These are phyloP conservation scores for Eucalyptus decipiens DNA, from an alignment of 345 rosid species.

Conservation along the genomic window DNA sequence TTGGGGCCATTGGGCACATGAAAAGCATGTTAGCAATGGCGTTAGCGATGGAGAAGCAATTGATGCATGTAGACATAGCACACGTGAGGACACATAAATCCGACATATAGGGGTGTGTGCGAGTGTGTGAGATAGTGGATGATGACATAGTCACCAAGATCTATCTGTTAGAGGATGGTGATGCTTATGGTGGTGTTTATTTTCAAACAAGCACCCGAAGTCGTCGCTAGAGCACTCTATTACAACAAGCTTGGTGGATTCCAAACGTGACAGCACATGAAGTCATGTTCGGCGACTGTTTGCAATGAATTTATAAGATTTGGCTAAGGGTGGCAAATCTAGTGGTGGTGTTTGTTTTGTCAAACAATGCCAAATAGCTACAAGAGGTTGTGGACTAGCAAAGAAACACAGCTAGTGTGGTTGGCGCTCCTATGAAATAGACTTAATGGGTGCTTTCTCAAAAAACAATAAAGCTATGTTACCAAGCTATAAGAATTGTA, in stretches of 20 bases:
- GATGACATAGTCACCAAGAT: neutral
- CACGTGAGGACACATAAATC: neutral
- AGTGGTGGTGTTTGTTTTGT: neutral
- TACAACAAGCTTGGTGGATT: neutral
- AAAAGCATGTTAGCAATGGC: neutral
- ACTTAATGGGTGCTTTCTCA: neutral
- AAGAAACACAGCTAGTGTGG: neutral
- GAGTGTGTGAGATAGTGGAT: neutral
- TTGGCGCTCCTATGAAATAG: neutral
- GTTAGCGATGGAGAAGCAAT: neutral
- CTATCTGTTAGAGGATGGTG: neutral
- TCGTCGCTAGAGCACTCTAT: neutral
- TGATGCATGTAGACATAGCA: neutral
- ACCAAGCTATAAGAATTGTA: neutral
- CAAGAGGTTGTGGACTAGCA: neutral
- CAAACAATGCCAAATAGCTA: neutral
- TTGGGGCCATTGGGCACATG: neutral
- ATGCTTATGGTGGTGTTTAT: neutral
- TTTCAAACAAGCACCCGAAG: neutral
- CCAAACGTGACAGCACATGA: neutral
- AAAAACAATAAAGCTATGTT: neutral
- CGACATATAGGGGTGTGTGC: neutral
- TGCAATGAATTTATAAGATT: neutral
- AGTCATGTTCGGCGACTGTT: neutral
- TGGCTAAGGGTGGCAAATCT: neutral